Base-by-base conservation (phyloP, 2,329 filamentous ascomycete genomes). In the Cyclaneusma minus region DNA sequence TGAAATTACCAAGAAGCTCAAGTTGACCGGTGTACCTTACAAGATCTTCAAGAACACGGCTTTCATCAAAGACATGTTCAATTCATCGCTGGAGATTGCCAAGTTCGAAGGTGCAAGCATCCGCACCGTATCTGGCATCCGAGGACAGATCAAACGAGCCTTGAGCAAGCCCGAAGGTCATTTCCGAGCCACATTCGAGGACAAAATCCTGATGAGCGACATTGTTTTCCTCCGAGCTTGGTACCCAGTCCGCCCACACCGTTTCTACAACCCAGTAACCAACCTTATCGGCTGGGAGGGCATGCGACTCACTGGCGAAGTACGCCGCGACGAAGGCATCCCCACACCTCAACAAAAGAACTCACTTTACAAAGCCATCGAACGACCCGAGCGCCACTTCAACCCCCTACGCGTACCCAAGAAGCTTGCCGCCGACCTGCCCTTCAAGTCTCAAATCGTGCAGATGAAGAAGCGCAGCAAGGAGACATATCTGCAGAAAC, bases 21-120 rank as follows among this genome's bases (percentile, higher is more conserved):
- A 98, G 54, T 68, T 98, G 25, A 94, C 84, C 0, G 89, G 89
- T 33, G 65, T 71, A 24, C 85, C 89, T 2, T 91, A 89, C 66
- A 95, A 95, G 58, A 91, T 95, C 53, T 95, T 91, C 70, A 93
- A 93, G 56, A 98, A 98, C 59, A 98, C 89, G 0, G 85, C 89
- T 20, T 98, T 98, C 50, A 84, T 98, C 57, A 91, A 89, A 52
- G 83, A 92, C 56, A 98, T 98, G 89, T 98, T 98, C 64, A 84
- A 71, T 47, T 76, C 78, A 1, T 66, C 83, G 0, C 72, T 98
- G 21, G 89, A 98, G 50, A 89, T 98, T 37, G 87, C 89, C 44
- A 98, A 95, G 49, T 98, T 98, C 45, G 89, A 98, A 57, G 89
- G 89, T 31, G 89, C 89, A 7, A 74, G 81, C 29, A 87, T 98